These are phyloP conservation scores for Hyphodiscus sp. DNA, from an alignment of 2,329 filamentous ascomycete species.

Conservation along the genomic window DNA sequence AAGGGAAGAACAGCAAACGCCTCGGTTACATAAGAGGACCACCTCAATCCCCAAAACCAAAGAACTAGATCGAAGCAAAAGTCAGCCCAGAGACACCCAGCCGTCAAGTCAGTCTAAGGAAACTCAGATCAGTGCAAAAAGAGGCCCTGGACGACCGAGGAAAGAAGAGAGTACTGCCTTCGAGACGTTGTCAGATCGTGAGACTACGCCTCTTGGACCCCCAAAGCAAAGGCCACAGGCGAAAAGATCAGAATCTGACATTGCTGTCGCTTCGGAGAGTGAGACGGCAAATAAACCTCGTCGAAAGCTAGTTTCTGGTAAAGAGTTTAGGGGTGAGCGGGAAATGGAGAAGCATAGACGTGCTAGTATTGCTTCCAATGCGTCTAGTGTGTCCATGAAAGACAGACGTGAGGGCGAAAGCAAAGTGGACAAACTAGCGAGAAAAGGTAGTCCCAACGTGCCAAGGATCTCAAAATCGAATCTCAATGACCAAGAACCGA, in stretches of 20 bases:
- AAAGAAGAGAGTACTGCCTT: constrained; percentile 38
- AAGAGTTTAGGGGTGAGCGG: constrained; percentile 51
- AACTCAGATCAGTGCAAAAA: constrained; percentile 23
- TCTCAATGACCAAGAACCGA: constrained; percentile 15
- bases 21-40: constrained; percentile 23
- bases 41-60: constrained; percentile 20
- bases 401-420: constrained; percentile 38
- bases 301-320: constrained; percentile 57
- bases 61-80: constrained; percentile 18
- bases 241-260: constrained; percentile 50
- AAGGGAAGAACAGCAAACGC: constrained; percentile 18
- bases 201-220: constrained; percentile 27
- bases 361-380: constrained; percentile 50
- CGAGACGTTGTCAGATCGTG: constrained; percentile 21
- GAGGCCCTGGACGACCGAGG: constrained; percentile 45
- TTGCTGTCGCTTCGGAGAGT: constrained; percentile 42
- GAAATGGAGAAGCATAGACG: constrained; percentile 48
- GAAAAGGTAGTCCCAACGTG: constrained; percentile 18
- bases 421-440: constrained; percentile 47
- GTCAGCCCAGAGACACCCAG: constrained; percentile 11
- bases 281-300: constrained; percentile 48
- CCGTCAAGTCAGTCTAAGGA: constrained; percentile 20
- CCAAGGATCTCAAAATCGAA: constrained; percentile 14
- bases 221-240: constrained; percentile 43
- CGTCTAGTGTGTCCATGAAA: constrained; percentile 43